Base-by-base conservation (phyloP, 108 stramenopile genomes). In the Fragilariopsis cylindrus region DNA sequence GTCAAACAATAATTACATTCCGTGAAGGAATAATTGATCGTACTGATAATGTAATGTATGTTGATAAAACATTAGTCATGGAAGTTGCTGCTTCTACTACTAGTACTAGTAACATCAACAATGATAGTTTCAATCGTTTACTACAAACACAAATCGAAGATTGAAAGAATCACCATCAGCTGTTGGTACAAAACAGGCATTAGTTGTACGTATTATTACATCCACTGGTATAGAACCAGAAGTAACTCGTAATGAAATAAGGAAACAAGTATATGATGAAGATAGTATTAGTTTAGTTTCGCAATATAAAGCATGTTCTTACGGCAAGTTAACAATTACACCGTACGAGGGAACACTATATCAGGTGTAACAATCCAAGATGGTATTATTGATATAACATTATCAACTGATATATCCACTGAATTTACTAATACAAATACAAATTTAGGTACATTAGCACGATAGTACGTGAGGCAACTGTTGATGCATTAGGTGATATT, bases 401-500 rank as follows among this genome's bases (percentile, higher is more conserved):
- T 63, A 40, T n/a, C 40, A 9, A 21, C 4, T 3, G 43, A 63
- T 5, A 8, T n/a, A 63, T 63, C 62, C 3, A n/a, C 43, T 41
- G 62, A 63, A 45, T 30, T 30, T 30, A 30, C 30, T 30, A 30
- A 30, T 30, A 0, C 30, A 30, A 30, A 12, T 63, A 12, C 40
- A 63, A 45, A 3, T 5, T 3, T 42, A 63, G 9, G 45, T 63
- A 7, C 43, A n/a, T 5, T 63, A 11, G 42, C 46, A 3, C 40
- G 62, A 12, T 63, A 43, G 40, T n/a, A 42, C 62, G 62, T 13
- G 40, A 43, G n/a, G 62, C 62, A 5, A 40, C 62, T n/a, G 62
- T 45, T 16, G 6, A 42, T 13, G 8, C 16, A 15, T 44, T 63
- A 7, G 62, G 62, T 3, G 62, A 63, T 15, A 42, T 63, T n/a